phyloP scores from a whole-genome alignment of 805 yeast species.

The Danielozyma ontarioensis region DNA sequence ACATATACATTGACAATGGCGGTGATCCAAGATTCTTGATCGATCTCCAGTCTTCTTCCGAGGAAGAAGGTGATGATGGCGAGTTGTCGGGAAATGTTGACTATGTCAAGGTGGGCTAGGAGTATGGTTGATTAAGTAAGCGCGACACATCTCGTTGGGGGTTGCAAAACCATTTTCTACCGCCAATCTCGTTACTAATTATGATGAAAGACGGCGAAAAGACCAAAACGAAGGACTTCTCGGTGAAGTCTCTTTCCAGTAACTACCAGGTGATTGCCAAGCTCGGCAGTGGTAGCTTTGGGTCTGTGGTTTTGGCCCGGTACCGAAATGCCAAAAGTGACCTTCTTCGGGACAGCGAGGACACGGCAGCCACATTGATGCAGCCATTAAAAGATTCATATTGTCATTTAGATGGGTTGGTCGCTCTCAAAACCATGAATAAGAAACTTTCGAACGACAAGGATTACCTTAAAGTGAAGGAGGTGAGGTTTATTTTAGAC shows the following conservation, averaged over 20 bases:
- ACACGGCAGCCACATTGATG: constrained; percentile 44
- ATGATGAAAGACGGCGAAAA: no score
- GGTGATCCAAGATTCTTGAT: background rate
- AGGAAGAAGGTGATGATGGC: no score
- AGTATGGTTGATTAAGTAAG: no score
- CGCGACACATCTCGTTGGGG: no score
- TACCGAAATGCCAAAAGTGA: constrained; percentile 20
- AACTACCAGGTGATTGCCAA: constrained; percentile 45
- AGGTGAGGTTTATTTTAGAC: constrained; percentile 58
- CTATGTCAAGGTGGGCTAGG: no score
- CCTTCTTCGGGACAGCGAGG: constrained; percentile 11
- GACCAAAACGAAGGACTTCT: constrained; percentile 1
- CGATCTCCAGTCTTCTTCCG: background rate
- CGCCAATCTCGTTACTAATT: no score
- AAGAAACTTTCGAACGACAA: constrained; percentile 35
- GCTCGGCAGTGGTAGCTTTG: constrained; percentile 75
- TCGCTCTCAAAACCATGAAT: constrained; percentile 80
- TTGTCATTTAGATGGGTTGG: constrained; percentile 24
- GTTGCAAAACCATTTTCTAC: no score
- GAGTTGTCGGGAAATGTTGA: background rate
- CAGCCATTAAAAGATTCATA: constrained; percentile 30
- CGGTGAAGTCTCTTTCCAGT: constrained; percentile 11
- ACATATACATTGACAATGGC: background rate
- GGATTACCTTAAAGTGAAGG: constrained; percentile 48
- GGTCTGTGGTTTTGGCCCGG: constrained; percentile 63